Conservation (phyloP, 371 early-diverging fungal species). For the Rhizopus arrhizus region DNA sequence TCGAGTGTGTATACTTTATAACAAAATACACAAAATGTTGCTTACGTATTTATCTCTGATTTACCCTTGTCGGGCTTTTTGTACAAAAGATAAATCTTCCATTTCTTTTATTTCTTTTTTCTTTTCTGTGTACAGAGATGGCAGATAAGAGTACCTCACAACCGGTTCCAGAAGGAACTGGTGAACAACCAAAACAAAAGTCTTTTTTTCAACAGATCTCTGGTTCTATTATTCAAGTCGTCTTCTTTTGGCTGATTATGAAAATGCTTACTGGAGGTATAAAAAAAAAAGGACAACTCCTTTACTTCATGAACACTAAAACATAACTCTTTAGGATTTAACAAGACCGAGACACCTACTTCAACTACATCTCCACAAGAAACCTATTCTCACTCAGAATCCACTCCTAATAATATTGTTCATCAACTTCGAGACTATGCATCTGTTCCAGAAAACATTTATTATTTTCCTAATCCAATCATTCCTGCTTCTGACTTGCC, state of each 20-base stretch:
- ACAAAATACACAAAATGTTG: background rate
- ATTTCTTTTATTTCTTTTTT: background rate
- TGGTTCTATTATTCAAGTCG: slow-evolving; percentile 37
- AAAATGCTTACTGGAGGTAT: slow-evolving; percentile 35
- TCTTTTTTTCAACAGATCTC: slow-evolving; percentile 41
- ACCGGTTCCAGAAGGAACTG: background rate
- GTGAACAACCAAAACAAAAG: slow-evolving; percentile 23
- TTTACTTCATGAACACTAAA: background rate
- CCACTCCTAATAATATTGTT: background rate
- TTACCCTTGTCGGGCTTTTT: background rate
- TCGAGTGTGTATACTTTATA: background rate
- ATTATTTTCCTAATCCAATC: slow-evolving; percentile 39
- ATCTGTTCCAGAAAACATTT: slow-evolving; percentile 41
- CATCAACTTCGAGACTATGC: slow-evolving; percentile 31
- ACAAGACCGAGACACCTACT: slow-evolving; percentile 1
- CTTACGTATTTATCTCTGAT: background rate
- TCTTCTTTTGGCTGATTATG: slow-evolving; percentile 47
- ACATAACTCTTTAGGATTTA: slow-evolving; percentile 4
- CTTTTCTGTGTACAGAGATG: background rate
- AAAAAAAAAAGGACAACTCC: background rate
- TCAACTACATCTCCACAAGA: slow-evolving; percentile 4
- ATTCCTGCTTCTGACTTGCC: slow-evolving; percentile 37
- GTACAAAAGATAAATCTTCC: background rate
- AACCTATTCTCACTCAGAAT: background rate
- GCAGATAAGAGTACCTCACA: slow-evolving; percentile 2